A percentile compares a stretch with the other conserved stretches of the same genome.
phyloP scores from a whole-genome alignment of 768 basidiomycete species.

The Tulasnella sp. region DNA sequence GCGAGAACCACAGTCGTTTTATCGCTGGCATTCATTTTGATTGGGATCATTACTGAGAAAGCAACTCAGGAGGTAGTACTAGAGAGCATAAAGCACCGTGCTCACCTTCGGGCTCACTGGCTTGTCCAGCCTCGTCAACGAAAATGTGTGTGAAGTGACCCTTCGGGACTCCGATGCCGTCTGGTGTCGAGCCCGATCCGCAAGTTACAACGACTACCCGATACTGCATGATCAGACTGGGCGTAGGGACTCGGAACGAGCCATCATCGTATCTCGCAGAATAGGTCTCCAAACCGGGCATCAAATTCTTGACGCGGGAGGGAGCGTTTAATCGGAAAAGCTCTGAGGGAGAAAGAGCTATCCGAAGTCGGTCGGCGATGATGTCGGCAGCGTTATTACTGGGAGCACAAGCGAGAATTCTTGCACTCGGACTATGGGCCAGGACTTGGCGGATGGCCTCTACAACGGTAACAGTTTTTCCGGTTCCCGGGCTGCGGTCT shows the following conservation, averaged over 20 bases:
- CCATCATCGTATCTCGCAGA: not conserved
- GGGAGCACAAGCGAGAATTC: slow-evolving; percentile 24
- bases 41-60: slow-evolving; percentile 60
- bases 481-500: slow-evolving; percentile 18
- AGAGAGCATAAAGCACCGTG: slow-evolving; percentile 46
- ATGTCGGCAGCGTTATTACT: slow-evolving; percentile 28
- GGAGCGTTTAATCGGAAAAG: slow-evolving; percentile 32
- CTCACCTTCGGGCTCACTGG: slow-evolving; percentile 59
- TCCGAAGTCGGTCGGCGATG: slow-evolving; percentile 4
- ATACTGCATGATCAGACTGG: slow-evolving; percentile 44
- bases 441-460: slow-evolving; percentile 23
- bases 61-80: slow-evolving; percentile 54
- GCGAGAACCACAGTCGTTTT: slow-evolving; percentile 59
- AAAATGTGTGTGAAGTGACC: slow-evolving; percentile 69
- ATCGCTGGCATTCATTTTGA: slow-evolving; percentile 56
- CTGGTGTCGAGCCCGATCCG: slow-evolving; percentile 54
- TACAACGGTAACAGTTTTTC: slow-evolving; percentile 26
- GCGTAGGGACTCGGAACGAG: slow-evolving; percentile 38
- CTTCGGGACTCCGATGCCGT: slow-evolving; percentile 53
- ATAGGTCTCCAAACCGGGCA: slow-evolving; percentile 1
- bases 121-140: slow-evolving; percentile 69
- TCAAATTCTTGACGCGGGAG: slow-evolving; percentile 12
- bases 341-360: not conserved
- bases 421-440: not conserved
- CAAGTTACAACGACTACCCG: slow-evolving; percentile 63